Base-by-base conservation (phyloP, 1,284 basidiomycete genomes). In the Cryptococcus sp. region DNA sequence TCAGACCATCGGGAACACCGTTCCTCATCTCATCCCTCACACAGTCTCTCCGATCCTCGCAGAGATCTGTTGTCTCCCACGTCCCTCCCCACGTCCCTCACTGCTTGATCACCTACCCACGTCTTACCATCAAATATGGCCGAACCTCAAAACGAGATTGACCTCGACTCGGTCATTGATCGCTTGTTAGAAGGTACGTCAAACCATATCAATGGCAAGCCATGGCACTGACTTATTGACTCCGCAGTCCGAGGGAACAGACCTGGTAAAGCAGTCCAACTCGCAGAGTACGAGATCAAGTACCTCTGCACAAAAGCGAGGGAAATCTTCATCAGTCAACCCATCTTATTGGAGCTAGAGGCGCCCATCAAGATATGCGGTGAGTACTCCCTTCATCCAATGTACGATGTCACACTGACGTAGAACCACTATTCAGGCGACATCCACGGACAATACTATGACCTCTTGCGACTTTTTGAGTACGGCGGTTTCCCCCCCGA, bases 101-200 rank as follows among this genome's bases (percentile, higher is more conserved):
- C 26, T 55, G 45, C 23, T 34, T 22, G 13, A 23, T 37, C 22
- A 37, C 20, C 15, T 16, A 37, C 46, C 26, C 38, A 19, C 8
- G 29, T 34, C 46, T 29, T n/a, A 41, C 49, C 51, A 45, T 29
- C 29, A 57, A 74, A 34, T 51, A 81, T 82, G 80, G 80, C 80
- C 59, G 81, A 82, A 66, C 68, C 70, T 57, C 68, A 74, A 29
- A 76, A 70, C 39, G 93, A 95, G 79, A 93, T 96, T 80, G 93
- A 96, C 85, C 86, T 97, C 66, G 93, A 97, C 83, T 94, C 92
- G 79, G 91, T 96, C 83, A 96, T 97, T 77, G 93, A 96, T 87
- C 86, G 93, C 64, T 84, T 96, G 66, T 83, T 96, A 66, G 93
- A 96, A 87, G 93, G 93, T 93, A 82, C 82, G 89, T 81, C 26